Conservation (phyloP, 495 filamentous ascomycete species). For the Hypomontagnella submonticulosa region DNA sequence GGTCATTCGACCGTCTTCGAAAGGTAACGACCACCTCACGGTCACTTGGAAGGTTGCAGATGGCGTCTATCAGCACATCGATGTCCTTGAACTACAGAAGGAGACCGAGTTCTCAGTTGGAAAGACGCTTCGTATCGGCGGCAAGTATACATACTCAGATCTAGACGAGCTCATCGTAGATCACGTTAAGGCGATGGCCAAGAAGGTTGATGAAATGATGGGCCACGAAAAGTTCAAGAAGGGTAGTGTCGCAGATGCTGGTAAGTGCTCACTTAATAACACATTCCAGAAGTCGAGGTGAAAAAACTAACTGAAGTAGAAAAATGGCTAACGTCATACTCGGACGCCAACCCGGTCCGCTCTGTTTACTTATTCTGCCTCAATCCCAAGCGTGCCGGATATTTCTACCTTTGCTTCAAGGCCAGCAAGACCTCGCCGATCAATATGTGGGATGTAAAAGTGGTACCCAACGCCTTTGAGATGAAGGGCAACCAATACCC, state of each 20-base stretch:
- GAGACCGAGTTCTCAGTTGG: conserved; percentile 95
- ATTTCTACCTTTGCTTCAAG: conserved; percentile 96
- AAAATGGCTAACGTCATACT: conserved; percentile 94
- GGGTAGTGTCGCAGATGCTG: conserved; percentile 80
- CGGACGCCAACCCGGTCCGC: conserved; percentile 92
- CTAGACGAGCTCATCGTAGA: conserved; percentile 96
- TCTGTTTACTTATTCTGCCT: conserved; percentile 95
- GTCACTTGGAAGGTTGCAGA: conserved; percentile 99
- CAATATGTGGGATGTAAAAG: conserved; percentile 86
- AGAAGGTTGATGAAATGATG: conserved; percentile 97
- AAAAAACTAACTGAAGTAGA: conserved; percentile 66
- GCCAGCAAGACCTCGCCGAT: conserved; percentile 77
- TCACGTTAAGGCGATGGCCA: conserved; percentile 96
- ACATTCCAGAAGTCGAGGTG: conserved; percentile 1
- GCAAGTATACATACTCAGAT: conserved; percentile 92
- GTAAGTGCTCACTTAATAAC: conserved; percentile 63
- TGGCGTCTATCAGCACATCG: conserved; percentile 93
- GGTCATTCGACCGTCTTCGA: conserved; percentile 93
- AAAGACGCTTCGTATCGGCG: conserved; percentile 80
- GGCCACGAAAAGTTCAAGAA: conserved; percentile 89
- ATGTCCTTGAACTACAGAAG: conserved; percentile 96
- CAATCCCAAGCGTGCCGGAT: conserved; percentile 89
- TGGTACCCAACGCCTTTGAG: conserved; percentile 88
- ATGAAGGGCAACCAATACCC: conserved; percentile 87
- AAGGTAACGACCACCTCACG: conserved; percentile 92